phyloP scores from a whole-genome alignment of 345 rosid species.

The Rhizophora apiculata region DNA sequence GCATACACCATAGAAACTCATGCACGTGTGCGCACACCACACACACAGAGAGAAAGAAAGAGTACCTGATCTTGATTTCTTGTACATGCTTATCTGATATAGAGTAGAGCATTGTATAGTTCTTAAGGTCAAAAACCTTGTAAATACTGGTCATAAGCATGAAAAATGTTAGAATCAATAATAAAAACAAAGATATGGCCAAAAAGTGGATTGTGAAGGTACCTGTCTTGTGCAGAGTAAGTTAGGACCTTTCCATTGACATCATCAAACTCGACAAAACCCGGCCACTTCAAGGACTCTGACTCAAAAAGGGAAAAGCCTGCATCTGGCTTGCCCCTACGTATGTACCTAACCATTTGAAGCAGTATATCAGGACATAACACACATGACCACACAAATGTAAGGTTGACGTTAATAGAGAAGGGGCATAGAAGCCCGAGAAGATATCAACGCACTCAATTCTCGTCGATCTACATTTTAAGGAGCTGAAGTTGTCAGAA shows the following conservation, averaged over 20 bases:
- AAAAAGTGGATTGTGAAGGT: slow-evolving; percentile 13
- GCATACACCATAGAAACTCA: neutral
- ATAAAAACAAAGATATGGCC: slow-evolving; percentile 16
- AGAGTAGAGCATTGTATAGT: slow-evolving; percentile 88
- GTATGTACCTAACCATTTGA: slow-evolving; percentile 59
- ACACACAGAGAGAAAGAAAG: slow-evolving; percentile 19
- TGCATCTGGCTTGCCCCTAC: slow-evolving; percentile 89
- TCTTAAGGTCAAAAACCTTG: slow-evolving; percentile 95
- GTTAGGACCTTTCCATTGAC: slow-evolving; percentile 95
- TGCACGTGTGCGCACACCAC: too few relatives aligned
- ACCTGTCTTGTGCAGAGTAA: slow-evolving; percentile 94
- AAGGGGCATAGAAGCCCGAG: neutral
- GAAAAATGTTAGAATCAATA: slow-evolving; percentile 7
- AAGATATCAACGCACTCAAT: slow-evolving; percentile 56
- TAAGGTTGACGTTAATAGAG: neutral
- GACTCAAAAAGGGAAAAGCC: slow-evolving; percentile 96
- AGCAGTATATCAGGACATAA: neutral
- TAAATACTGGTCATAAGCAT: slow-evolving; percentile 54
- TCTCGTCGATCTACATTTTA: slow-evolving; percentile 94
- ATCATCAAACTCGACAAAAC: slow-evolving; percentile 99
- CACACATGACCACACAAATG: too few relatives aligned
- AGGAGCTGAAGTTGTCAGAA: slow-evolving; percentile 87
- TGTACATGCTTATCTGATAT: slow-evolving; percentile 85
- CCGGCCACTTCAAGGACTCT: slow-evolving; percentile 97
- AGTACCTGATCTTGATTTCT: slow-evolving; percentile 94